phyloP scores from a whole-genome alignment of 75 land plant genomes.

The Picea sitchensis region DNA sequence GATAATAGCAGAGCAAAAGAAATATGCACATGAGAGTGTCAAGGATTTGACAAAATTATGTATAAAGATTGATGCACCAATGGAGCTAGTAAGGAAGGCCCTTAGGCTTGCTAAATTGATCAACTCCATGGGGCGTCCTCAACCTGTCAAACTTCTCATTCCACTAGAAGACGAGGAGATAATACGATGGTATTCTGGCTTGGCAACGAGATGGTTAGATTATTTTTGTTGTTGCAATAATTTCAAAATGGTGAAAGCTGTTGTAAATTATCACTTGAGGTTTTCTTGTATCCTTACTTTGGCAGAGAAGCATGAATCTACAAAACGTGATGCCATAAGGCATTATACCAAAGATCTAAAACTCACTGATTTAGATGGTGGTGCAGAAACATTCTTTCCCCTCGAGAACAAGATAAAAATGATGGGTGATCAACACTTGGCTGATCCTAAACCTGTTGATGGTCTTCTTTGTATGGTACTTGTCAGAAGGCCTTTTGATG shows the following conservation, averaged over 20 bases:
- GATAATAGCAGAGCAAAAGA: constrained; percentile 32
- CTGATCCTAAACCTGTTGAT: constrained; percentile 68
- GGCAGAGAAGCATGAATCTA: constrained; percentile 79
- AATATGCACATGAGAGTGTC: constrained; percentile 44
- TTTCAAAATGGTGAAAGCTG: constrained; percentile 62
- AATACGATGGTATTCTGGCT: constrained; percentile 72
- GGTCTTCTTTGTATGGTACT: constrained; percentile 41
- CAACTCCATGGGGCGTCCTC: constrained; percentile 67
- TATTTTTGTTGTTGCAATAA: constrained; percentile 75
- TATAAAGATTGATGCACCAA: constrained; percentile 59
- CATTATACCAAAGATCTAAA: constrained; percentile 75
- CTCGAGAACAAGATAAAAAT: constrained; percentile 55
- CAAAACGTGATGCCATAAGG: constrained; percentile 54
- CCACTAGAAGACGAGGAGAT: constrained; percentile 74
- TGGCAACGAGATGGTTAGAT: constrained; percentile 65
- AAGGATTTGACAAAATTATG: constrained; percentile 54
- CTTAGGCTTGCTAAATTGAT: constrained; percentile 57
- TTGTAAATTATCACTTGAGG: constrained; percentile 77
- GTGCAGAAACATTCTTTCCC: constrained; percentile 43
- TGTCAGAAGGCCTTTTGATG: constrained; percentile 49
- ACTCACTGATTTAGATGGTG: constrained; percentile 30
- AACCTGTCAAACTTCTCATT: constrained; percentile 60
- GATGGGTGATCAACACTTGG: constrained; percentile 53
- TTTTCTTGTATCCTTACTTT: constrained; percentile 77
- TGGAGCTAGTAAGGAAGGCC: constrained; percentile 44